These are phyloP conservation scores for Backusella morwellensis DNA, from an alignment of 192 early-diverging fungal species.

Conservation along the genomic window DNA sequence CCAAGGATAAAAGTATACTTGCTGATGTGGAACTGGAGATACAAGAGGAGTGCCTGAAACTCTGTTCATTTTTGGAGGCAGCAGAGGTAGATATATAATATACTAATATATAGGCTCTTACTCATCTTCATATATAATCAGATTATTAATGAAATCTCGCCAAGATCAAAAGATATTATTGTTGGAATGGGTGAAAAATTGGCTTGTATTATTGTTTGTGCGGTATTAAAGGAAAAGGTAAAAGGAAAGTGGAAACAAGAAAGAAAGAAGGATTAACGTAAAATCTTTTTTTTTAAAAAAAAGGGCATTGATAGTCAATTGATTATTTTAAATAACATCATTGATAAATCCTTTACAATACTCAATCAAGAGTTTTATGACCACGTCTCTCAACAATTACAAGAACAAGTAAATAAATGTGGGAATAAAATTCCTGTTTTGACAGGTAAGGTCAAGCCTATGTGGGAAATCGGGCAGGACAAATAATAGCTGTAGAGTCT, in stretches of 20 bases:
- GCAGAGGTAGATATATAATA: constrained; percentile 54
- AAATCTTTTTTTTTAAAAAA: neutral
- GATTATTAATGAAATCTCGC: constrained; percentile 95
- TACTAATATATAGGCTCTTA: neutral
- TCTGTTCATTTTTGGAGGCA: constrained; percentile 81
- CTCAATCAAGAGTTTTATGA: constrained; percentile 98
- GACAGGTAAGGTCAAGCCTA: constrained; percentile 55
- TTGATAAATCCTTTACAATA: constrained; percentile 78
- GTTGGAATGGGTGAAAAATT: constrained; percentile 94
- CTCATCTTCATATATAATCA: constrained; percentile 5
- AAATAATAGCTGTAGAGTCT: neutral
- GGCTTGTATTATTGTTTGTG: constrained; percentile 86
- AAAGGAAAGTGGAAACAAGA: neutral
- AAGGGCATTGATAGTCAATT: constrained; percentile 81
- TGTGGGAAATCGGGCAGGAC: neutral
- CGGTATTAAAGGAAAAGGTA: constrained; percentile 67
- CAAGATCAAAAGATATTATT: constrained; percentile 93
- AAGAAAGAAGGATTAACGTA: neutral
- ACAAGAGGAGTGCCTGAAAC: constrained; percentile 63
- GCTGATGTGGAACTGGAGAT: constrained; percentile 51
- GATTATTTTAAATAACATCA: constrained; percentile 84
- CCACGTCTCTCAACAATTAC: constrained; percentile 74
- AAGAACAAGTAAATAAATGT: constrained; percentile 54
- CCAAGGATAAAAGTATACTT: constrained; percentile 34
- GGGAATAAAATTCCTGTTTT: constrained; percentile 82